Conservation (phyloP, 176 grass and related monocot species). For the Raddia distichophylla region DNA sequence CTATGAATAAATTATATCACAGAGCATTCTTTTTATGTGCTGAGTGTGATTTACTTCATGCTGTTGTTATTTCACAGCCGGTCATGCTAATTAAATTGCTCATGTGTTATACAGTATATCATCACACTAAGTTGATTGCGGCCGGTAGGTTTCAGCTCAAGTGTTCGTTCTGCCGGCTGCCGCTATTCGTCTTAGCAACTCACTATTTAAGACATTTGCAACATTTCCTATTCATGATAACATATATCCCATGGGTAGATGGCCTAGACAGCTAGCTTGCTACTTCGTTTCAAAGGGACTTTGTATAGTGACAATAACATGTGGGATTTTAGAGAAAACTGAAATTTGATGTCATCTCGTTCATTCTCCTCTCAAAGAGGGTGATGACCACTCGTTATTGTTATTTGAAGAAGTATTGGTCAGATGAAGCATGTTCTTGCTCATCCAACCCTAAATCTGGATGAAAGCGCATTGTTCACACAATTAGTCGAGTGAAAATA, state of each 20-base stretch:
- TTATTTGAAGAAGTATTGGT: too few species aligned
- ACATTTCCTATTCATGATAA: not conserved
- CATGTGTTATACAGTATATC: not conserved
- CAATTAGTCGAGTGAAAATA: too few species aligned
- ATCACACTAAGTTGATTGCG: not conserved
- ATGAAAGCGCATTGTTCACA: too few species aligned
- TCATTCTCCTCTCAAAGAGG: too few species aligned
- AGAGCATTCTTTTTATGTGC: too few species aligned
- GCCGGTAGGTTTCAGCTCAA: not conserved
- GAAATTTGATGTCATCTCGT: not conserved
- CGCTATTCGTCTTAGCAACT: not conserved
- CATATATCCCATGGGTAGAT: not conserved
- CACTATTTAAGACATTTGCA: not conserved
- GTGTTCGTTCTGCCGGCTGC: not conserved
- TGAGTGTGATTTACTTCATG: not conserved
- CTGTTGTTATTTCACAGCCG: not conserved
- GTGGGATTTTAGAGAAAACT: not conserved
- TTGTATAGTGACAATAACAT: not conserved
- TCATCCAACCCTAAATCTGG: too few species aligned
- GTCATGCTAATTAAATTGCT: not conserved
- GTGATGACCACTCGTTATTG: too few species aligned
- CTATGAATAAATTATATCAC: too few species aligned
- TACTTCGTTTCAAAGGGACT: not conserved
- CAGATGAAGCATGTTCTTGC: too few species aligned
- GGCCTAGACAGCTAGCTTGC: not conserved